phyloP scores from a whole-genome alignment of 169 alveolate species.

The Besnoitia besnoiti region DNA sequence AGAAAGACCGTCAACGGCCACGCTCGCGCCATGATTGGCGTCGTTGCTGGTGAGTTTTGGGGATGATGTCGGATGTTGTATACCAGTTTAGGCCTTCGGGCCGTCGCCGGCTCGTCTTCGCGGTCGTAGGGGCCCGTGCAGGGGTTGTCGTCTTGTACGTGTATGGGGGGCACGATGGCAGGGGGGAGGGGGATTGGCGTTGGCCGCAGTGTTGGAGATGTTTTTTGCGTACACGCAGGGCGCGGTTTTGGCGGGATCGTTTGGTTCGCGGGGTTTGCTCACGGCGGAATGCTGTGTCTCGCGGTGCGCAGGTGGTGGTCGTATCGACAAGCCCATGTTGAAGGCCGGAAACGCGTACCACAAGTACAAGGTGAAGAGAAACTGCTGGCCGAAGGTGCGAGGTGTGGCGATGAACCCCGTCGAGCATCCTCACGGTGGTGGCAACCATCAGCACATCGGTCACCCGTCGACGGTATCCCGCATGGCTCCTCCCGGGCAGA shows the following conservation, averaged over 20 bases:
- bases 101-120: too few species aligned
- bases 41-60: conserved; percentile 98
- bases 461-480: conserved; percentile 98
- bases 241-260: background rate
- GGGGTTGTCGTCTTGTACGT: too few species aligned
- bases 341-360: conserved; percentile 99
- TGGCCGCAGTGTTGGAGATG: background rate
- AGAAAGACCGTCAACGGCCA: conserved; percentile 90
- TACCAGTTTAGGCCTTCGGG: too few species aligned
- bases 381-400: conserved; percentile 99
- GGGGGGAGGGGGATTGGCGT: too few species aligned
- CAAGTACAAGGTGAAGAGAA: conserved; percentile 97
- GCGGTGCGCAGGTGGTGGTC: conserved; percentile 95
- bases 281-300: background rate
- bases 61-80: too few species aligned
- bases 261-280: background rate
- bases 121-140: too few species aligned
- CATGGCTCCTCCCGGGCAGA: conserved; percentile 98
- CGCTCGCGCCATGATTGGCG: conserved; percentile 97
- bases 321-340: conserved; percentile 98
- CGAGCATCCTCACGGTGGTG: conserved; percentile 99
- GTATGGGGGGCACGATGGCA: too few species aligned
- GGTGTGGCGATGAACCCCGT: conserved; percentile 99
- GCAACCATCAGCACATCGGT: conserved; percentile 98
- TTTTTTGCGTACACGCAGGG: background rate